phyloP scores from a whole-genome alignment of 148 eudicot genomes.

The Camellia granthamiana region DNA sequence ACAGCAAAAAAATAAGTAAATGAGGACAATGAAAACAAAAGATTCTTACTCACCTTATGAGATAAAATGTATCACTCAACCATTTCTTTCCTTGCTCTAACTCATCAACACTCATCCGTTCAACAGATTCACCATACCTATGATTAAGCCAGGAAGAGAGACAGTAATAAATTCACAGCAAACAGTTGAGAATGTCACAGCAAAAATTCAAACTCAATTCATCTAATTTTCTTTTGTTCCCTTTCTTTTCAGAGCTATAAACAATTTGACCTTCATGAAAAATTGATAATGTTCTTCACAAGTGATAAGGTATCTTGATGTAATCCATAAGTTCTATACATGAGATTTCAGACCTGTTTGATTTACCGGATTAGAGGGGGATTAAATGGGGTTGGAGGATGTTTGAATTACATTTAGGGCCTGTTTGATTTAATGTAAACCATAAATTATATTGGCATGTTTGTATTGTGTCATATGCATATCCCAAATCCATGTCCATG shows the following conservation, averaged over 20 bases:
- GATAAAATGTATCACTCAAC: conserved; percentile 71
- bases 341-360: neutral
- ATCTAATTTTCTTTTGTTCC: neutral
- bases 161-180: neutral
- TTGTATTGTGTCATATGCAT: neutral
- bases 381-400: too few relatives aligned
- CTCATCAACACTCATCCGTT: conserved; percentile 70
- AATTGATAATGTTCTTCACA: neutral
- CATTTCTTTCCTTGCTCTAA: conserved; percentile 81
- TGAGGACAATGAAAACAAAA: neutral
- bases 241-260: neutral
- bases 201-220: neutral
- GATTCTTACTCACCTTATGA: conserved; percentile 57
- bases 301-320: neutral
- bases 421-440: neutral
- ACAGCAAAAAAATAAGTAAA: neutral
- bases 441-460: neutral
- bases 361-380: too few relatives aligned
- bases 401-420: too few relatives aligned
- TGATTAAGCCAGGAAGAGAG: conserved; percentile 10
- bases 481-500: neutral
- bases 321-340: too few relatives aligned
- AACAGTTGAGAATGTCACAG: neutral
- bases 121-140: conserved; percentile 65
- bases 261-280: too few relatives aligned